phyloP scores from a whole-genome alignment of 2,329 filamentous ascomycete genomes.

The Neocucurbitaria cava region DNA sequence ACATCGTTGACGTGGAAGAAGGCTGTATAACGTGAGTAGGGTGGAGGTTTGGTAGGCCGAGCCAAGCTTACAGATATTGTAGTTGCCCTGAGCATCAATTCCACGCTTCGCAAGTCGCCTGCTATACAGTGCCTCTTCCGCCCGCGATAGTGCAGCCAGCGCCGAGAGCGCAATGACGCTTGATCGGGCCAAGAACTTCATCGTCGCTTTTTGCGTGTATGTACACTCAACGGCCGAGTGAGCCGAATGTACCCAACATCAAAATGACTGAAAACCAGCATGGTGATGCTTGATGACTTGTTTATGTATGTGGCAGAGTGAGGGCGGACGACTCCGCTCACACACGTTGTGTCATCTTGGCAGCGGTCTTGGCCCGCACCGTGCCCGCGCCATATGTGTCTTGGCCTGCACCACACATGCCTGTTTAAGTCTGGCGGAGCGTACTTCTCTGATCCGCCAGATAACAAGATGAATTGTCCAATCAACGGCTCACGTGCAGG shows the following conservation, averaged over 20 bases:
- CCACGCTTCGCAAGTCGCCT: slow-evolving; percentile 39
- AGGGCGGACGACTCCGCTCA: slow-evolving; percentile 16
- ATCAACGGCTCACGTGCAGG: slow-evolving; percentile 37
- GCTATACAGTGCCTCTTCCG: slow-evolving; percentile 42
- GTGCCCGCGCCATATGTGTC: slow-evolving; percentile 27
- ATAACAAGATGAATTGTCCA: slow-evolving; percentile 38
- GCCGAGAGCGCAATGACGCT: slow-evolving; percentile 31
- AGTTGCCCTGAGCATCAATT: slow-evolving; percentile 41
- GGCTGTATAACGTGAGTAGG: slow-evolving; percentile 37
- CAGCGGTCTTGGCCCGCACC: too few species aligned
- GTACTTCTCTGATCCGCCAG: slow-evolving; percentile 12
- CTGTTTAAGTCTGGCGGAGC: slow-evolving; percentile 19
- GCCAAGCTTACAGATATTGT: slow-evolving; percentile 41
- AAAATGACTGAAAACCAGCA: slow-evolving; percentile 4
- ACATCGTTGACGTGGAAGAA: slow-evolving; percentile 76
- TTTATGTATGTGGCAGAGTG: slow-evolving; percentile 22
- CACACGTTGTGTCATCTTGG: slow-evolving; percentile 21
- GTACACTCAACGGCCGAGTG: not conserved
- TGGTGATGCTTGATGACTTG: not conserved
- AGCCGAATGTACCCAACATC: not conserved
- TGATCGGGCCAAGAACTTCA: slow-evolving; percentile 29
- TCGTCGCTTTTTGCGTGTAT: slow-evolving; percentile 12
- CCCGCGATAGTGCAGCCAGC: slow-evolving; percentile 18
- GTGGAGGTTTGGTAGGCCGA: not conserved
- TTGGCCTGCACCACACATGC: slow-evolving; percentile 32